phyloP scores from a whole-genome alignment of 495 filamentous ascomycete species.

The Neurospora intermedia region DNA sequence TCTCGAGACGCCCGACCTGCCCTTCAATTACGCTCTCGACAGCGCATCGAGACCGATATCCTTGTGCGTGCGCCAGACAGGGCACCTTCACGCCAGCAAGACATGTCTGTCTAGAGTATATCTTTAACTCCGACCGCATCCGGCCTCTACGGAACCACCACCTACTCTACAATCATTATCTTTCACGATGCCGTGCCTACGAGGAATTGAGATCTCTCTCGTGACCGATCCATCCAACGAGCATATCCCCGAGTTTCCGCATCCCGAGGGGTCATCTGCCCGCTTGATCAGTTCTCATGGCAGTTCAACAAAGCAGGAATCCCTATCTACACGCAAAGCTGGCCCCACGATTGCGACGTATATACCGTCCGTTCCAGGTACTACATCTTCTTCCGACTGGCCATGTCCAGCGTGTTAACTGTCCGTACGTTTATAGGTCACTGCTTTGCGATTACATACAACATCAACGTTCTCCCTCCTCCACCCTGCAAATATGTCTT shows the following conservation, averaged over 20 bases:
- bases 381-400: not conserved
- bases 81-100: not conserved
- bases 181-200: conserved; percentile 35
- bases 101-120: not conserved
- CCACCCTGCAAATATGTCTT: conserved; percentile 28
- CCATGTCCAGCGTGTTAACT: not conserved
- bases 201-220: conserved; percentile 35
- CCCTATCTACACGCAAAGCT: conserved; percentile 16
- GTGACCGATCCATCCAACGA: conserved; percentile 19
- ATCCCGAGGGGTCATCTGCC: conserved; percentile 38
- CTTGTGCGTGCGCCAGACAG: not conserved
- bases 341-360: conserved; percentile 37
- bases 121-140: not conserved
- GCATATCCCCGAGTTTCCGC: conserved; percentile 36
- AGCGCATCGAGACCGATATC: not conserved
- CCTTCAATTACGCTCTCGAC: not conserved
- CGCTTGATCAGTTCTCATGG: conserved; percentile 14
- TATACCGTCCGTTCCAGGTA: conserved; percentile 39
- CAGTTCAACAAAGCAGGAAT: conserved; percentile 8
- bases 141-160: not conserved
- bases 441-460: conserved; percentile 37
- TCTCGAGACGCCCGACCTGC: not conserved
- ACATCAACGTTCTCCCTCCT: conserved; percentile 18
- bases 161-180: not conserved
- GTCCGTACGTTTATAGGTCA: conserved; percentile 21